Evolutionary conservation across 257 asterid genomes (phyloP).

Genomic region (Coffea eugenioides): DNA sequence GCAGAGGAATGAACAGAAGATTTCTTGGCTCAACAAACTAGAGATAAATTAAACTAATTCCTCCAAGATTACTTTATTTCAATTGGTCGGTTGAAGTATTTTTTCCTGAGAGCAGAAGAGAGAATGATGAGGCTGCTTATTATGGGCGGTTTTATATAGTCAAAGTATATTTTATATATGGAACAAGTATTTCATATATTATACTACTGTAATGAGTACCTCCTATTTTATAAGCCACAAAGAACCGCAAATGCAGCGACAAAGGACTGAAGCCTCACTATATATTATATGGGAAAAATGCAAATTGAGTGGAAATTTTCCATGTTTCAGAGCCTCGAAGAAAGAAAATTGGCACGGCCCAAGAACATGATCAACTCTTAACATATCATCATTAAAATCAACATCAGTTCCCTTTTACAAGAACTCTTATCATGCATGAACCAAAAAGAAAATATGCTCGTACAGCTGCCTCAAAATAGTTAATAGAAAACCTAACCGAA

Average conservation of each 20-base stretch:
- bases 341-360: neutral
- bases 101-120: neutral
- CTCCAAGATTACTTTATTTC: neutral
- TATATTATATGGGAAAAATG: neutral
- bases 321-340: neutral
- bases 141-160: neutral
- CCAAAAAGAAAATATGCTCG: neutral
- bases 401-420: neutral
- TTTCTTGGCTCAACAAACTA: neutral
- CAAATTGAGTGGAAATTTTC: neutral
- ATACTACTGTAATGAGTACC: neutral
- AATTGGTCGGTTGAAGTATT: neutral
- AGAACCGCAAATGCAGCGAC: neutral
- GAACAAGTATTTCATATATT: too few relatives aligned
- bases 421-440: neutral
- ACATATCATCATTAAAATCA: neutral
- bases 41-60: neutral
- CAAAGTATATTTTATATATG: neutral
- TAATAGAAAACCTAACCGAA: slow-evolving; percentile 1
- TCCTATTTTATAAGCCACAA: neutral
- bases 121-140: neutral
- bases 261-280: too few relatives aligned
- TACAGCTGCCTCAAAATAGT: neutral
- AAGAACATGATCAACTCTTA: neutral
- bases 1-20: neutral